Evolutionary conservation across 2,329 filamentous ascomycete genomes (phyloP).

Genomic region (Plenodomus biglobosus): DNA sequence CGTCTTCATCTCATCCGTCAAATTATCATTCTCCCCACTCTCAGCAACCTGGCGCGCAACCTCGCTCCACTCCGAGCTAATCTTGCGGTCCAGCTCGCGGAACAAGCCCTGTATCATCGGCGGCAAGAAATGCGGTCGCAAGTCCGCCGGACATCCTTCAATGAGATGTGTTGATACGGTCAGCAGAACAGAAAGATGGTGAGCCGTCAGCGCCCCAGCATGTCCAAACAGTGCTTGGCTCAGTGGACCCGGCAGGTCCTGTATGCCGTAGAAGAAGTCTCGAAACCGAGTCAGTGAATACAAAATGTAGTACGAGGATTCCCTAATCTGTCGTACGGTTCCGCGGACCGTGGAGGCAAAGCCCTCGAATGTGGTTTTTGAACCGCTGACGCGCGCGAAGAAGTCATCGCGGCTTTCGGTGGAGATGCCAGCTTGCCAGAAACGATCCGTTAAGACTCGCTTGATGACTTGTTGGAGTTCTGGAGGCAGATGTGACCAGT

Average conservation of each 20-base stretch:
- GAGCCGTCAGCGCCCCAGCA: constrained; percentile 79
- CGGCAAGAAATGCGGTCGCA: constrained; percentile 78
- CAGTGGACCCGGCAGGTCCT: constrained; percentile 77
- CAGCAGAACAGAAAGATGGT: constrained; percentile 91
- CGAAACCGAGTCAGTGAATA: constrained; percentile 90
- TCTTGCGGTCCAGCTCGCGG: constrained; percentile 81
- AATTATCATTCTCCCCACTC: constrained; percentile 68
- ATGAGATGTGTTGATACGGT: constrained; percentile 87
- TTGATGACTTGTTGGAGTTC: constrained; percentile 78
- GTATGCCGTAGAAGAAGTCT: constrained; percentile 86
- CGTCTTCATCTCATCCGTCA: constrained; percentile 96
- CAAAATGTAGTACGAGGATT: constrained; percentile 91
- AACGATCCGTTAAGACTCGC: constrained; percentile 86
- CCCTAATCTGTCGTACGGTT: constrained; percentile 83
- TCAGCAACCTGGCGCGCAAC: constrained; percentile 61
- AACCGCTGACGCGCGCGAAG: constrained; percentile 85
- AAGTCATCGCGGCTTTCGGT: constrained; percentile 96
- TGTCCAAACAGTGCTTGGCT: constrained; percentile 83
- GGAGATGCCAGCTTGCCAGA: constrained; percentile 98
- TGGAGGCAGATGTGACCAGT: constrained; percentile 74
- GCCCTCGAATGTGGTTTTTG: constrained; percentile 86
- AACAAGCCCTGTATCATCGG: constrained; percentile 82
- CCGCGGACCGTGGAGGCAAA: constrained; percentile 92
- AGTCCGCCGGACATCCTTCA: constrained; percentile 82
- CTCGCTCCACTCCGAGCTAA: constrained; percentile 81